Evolutionary conservation across 164 flowering plant species (phyloP).

Genomic region (Protea cynaroides): DNA sequence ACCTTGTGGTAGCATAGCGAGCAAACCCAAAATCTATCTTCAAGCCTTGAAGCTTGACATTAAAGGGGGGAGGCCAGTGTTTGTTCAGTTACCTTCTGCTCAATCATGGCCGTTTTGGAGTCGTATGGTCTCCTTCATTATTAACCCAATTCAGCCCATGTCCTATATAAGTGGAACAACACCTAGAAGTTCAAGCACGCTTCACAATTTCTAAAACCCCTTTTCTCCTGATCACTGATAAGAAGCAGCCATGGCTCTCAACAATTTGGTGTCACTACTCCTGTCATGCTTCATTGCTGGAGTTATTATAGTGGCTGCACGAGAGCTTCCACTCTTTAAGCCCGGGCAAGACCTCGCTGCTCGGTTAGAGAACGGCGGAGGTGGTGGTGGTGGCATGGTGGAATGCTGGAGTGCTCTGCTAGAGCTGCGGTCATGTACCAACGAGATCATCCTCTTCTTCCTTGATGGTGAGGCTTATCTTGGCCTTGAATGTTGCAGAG

Average conservation of each 20-base stretch:
- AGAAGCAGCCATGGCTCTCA: background rate
- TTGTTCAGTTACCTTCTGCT: too few relatives aligned
- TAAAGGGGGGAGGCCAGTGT: too few relatives aligned
- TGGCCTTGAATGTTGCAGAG: slow-evolving; percentile 25
- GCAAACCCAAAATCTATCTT: too few relatives aligned
- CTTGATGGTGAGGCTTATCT: slow-evolving; percentile 30
- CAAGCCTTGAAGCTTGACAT: too few relatives aligned
- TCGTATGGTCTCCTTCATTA: too few relatives aligned
- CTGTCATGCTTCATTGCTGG: background rate
- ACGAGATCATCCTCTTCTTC: slow-evolving; percentile 31
- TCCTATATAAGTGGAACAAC: too few relatives aligned
- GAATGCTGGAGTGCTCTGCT: slow-evolving; percentile 23
- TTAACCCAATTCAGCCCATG: too few relatives aligned
- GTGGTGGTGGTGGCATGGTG: background rate
- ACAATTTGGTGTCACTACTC: background rate
- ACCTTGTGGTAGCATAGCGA: too few relatives aligned
- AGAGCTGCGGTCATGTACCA: slow-evolving; percentile 26
- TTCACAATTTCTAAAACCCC: too few relatives aligned
- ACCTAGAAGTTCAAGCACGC: too few relatives aligned
- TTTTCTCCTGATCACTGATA: too few relatives aligned
- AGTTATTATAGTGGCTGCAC: background rate
- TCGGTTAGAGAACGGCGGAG: slow-evolving; percentile 5
- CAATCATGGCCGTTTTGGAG: too few relatives aligned
- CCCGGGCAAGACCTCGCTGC: slow-evolving; percentile 3
- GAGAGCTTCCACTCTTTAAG: background rate